Percentiles rank a stretch among this genome's conserved stretches.
Evolutionary conservation across 164 flowering plant species (phyloP).

Genomic region (Buxus sempervirens): DNA sequence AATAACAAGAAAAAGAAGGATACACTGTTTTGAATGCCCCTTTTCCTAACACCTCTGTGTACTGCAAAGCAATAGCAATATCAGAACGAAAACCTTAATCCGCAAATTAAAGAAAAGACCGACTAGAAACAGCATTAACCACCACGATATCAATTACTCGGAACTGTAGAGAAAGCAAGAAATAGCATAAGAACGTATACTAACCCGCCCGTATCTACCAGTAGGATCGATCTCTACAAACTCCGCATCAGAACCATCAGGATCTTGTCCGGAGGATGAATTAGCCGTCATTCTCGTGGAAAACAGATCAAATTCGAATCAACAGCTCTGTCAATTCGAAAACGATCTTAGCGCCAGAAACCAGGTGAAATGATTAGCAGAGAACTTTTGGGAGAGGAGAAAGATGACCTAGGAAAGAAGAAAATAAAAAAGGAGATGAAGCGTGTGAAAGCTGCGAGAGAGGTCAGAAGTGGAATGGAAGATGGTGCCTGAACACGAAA

Average conservation of each 20-base stretch:
- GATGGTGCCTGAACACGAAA: too few relatives aligned
- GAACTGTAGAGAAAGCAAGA: background rate
- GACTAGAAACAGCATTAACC: background rate
- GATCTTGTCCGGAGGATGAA: slow-evolving; percentile 43
- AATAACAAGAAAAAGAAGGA: slow-evolving; percentile 35
- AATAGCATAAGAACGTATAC: slow-evolving; percentile 17
- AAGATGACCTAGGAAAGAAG: too few relatives aligned
- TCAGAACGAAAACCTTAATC: too few relatives aligned
- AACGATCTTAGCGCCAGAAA: background rate
- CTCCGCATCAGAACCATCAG: slow-evolving; percentile 62
- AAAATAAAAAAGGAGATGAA: too few relatives aligned
- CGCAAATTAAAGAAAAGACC: background rate
- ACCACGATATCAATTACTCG: background rate
- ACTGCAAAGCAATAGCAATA: slow-evolving; percentile 51
- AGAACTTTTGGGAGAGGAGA: background rate
- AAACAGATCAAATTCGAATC: background rate
- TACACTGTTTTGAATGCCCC: slow-evolving; percentile 99
- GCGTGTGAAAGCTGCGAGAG: too few relatives aligned
- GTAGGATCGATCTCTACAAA: slow-evolving; percentile 86
- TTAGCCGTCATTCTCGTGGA: slow-evolving; percentile 39
- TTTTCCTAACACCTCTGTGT: slow-evolving; percentile 81
- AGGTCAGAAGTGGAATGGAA: too few relatives aligned
- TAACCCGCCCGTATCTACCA: slow-evolving; percentile 86
- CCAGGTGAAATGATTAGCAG: background rate
- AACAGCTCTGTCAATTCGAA: too few relatives aligned